phyloP scores from a whole-genome alignment of 345 rosid species.

The Reutealis trisperma region DNA sequence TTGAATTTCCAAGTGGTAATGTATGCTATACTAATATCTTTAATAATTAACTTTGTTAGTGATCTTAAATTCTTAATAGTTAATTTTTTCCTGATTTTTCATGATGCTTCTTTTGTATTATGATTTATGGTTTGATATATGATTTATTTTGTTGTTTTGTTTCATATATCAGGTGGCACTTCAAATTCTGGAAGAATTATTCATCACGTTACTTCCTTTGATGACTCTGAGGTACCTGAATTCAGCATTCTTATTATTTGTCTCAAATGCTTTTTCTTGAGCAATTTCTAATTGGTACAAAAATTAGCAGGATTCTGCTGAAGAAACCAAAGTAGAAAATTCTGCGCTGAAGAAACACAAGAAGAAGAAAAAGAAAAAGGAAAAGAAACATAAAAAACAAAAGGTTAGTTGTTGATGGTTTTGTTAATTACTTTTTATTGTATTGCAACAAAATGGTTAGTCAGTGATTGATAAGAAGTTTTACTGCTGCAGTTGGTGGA shows the following conservation, averaged over 20 bases:
- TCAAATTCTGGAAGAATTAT: constrained; percentile 59
- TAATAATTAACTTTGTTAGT: not conserved
- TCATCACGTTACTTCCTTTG: constrained; percentile 70
- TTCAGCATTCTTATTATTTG: not conserved
- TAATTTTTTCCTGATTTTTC: not conserved
- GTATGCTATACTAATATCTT: too few species aligned
- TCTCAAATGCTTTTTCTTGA: not conserved
- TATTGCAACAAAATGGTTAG: not conserved
- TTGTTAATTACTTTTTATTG: not conserved
- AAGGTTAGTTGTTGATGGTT: constrained; percentile 6
- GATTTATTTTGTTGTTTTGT: too few species aligned
- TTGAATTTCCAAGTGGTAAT: too few species aligned
- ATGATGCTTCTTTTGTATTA: not conserved
- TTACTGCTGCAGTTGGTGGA: constrained; percentile 13
- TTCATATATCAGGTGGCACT: constrained; percentile 58
- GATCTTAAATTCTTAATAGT: not conserved
- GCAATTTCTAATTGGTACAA: not conserved
- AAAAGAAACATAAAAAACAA: constrained; percentile 10
- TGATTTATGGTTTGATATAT: not conserved
- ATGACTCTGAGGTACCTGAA: constrained; percentile 38
- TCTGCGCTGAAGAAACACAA: constrained; percentile 13
- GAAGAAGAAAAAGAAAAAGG: constrained; percentile 18
- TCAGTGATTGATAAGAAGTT: not conserved
- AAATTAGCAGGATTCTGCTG: constrained; percentile 18
- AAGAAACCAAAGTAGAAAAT: constrained; percentile 3